A percentile compares a stretch with the other conserved stretches of the same genome.
phyloP scores from a whole-genome alignment of 2,329 filamentous ascomycete genomes.

The Penicillium hesseltinei region DNA sequence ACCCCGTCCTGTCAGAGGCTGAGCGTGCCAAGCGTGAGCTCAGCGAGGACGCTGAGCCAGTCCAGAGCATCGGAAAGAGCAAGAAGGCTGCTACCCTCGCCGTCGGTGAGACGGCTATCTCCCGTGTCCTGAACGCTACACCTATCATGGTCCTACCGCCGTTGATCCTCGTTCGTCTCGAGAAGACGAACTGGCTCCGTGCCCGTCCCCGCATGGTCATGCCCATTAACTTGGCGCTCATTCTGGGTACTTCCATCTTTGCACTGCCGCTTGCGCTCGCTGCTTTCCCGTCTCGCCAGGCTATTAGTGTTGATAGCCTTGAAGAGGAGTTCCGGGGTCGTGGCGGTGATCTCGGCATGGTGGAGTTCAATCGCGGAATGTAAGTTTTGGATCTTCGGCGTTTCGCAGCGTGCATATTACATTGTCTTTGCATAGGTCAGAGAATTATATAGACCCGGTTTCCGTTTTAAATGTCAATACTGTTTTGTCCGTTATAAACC shows the following conservation, averaged over 20 bases:
- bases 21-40: constrained; percentile 66
- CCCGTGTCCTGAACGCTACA: constrained; percentile 86
- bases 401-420: constrained; percentile 10
- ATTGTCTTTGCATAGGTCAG: constrained; percentile 2
- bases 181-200: constrained; percentile 79
- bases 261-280: constrained; percentile 86
- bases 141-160: constrained; percentile 97
- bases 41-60: constrained; percentile 54
- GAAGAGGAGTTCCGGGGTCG: constrained; percentile 83
- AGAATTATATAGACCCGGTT: neutral
- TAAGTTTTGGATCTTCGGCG: constrained; percentile 43
- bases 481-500: neutral
- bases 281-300: constrained; percentile 88
- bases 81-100: constrained; percentile 84
- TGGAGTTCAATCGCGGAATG: constrained; percentile 97
- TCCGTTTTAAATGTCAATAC: neutral
- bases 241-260: constrained; percentile 81
- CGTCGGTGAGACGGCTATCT: constrained; percentile 88
- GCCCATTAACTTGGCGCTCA: constrained; percentile 82
- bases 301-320: constrained; percentile 69
- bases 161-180: constrained; percentile 77
- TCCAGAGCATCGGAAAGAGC: constrained; percentile 77
- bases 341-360: constrained; percentile 74
- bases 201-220: constrained; percentile 71
- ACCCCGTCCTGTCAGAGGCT: constrained; percentile 70